Conservation (phyloP, 2,329 filamentous ascomycete species). For the Phyllosticta ampelicida region DNA sequence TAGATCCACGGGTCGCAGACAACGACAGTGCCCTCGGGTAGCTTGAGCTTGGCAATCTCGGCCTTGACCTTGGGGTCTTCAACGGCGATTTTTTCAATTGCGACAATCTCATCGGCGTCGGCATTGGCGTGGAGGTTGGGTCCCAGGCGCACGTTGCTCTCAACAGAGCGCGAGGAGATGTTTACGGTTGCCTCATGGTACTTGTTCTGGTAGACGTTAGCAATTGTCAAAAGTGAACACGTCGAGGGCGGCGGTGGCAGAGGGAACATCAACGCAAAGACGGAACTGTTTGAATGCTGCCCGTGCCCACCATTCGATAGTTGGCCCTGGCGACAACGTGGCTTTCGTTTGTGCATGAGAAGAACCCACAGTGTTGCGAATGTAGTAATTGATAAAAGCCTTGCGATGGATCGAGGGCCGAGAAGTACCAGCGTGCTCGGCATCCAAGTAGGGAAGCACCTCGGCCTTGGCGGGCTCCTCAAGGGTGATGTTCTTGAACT, state of each 20-base stretch:
- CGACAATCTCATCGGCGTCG: slow-evolving; percentile 50
- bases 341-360: no score
- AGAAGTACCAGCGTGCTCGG: slow-evolving; percentile 44
- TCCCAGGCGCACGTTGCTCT: slow-evolving; percentile 49
- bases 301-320: neutral
- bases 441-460: slow-evolving; percentile 50
- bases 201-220: slow-evolving; percentile 39
- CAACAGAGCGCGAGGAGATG: slow-evolving; percentile 39
- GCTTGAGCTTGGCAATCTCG: slow-evolving; percentile 48
- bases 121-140: slow-evolving; percentile 46
- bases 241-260: no score
- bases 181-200: slow-evolving; percentile 51
- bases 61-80: slow-evolving; percentile 46
- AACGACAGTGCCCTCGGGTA: slow-evolving; percentile 46
- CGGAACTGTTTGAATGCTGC: neutral
- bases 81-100: slow-evolving; percentile 46
- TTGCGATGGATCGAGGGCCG: slow-evolving; percentile 42
- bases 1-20: slow-evolving; percentile 63
- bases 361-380: slow-evolving; percentile 45
- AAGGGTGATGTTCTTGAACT: slow-evolving; percentile 58
- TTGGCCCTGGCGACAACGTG: neutral
- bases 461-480: slow-evolving; percentile 53
- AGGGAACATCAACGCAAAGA: no score
- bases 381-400: slow-evolving; percentile 48
- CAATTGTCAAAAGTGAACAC: no score